phyloP scores from a whole-genome alignment of 441 rosid species.

The Pelargonium myrrhifolium region DNA sequence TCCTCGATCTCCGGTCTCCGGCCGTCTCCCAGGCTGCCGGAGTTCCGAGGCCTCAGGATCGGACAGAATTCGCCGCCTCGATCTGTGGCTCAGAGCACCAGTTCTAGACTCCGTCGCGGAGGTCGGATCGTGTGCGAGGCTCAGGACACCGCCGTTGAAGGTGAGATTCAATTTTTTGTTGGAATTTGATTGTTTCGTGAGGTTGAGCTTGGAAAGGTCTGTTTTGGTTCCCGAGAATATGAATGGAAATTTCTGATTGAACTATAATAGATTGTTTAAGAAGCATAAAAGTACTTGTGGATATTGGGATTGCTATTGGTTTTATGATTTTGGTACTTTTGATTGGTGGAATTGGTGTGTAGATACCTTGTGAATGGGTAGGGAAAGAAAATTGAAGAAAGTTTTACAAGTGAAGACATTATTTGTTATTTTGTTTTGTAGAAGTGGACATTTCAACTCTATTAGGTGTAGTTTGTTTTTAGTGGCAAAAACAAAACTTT shows the following conservation, averaged over 20 bases:
- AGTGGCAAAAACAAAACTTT: neutral
- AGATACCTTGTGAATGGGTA: neutral
- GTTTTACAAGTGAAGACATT: neutral
- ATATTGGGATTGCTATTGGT: neutral
- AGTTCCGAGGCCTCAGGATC: slow-evolving; percentile 42
- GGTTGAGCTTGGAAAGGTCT: neutral
- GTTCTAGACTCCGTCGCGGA: slow-evolving; percentile 25
- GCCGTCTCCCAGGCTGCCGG: slow-evolving; percentile 26
- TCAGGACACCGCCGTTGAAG: slow-evolving; percentile 61
- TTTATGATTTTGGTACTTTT: neutral
- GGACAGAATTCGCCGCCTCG: slow-evolving; percentile 18
- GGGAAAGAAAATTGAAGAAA: neutral
- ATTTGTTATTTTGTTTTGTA: neutral
- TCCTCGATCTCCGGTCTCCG: slow-evolving; percentile 22
- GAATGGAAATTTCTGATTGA: neutral
- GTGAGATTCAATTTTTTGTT: slow-evolving; percentile 24
- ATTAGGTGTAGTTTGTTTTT: neutral
- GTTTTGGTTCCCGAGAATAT: neutral
- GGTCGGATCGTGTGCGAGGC: slow-evolving; percentile 53
- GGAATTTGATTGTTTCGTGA: neutral
- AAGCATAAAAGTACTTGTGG: neutral
- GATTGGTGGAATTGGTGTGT: neutral
- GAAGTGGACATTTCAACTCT: neutral
- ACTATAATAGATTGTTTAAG: neutral
- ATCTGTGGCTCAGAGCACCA: slow-evolving; percentile 18